Conservation (phyloP, 257 asterid species). For the Nicotiana undulata region DNA sequence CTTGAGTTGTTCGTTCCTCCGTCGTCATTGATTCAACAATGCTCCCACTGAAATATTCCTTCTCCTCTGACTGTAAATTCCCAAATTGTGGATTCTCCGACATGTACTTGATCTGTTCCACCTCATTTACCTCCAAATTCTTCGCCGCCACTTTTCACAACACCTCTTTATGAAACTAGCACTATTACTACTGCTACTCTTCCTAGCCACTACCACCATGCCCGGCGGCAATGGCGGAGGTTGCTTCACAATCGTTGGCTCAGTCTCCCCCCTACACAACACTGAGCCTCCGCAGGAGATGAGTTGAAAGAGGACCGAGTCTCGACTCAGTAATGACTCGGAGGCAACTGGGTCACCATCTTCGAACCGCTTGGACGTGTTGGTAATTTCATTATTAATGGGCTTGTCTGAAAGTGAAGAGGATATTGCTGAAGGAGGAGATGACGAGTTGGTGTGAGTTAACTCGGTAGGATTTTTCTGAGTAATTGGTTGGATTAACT, state of each 20-base stretch:
- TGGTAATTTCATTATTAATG: not conserved
- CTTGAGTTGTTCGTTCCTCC: conserved; percentile 23
- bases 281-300: conserved; percentile 75
- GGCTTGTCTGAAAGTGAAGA: conserved; percentile 53
- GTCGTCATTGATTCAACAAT: conserved; percentile 53
- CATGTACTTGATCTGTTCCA: conserved; percentile 57
- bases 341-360: conserved; percentile 40
- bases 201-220: conserved; percentile 27
- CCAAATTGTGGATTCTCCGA: conserved; percentile 91
- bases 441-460: conserved; percentile 18
- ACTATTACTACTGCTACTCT: conserved; percentile 37
- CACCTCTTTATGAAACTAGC: conserved; percentile 33
- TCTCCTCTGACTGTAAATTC: conserved; percentile 53
- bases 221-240: not conserved
- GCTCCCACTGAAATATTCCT: conserved; percentile 88
- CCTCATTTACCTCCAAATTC: conserved; percentile 22
- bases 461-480: conserved; percentile 25
- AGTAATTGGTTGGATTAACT: not conserved
- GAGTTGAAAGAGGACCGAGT: conserved; percentile 62
- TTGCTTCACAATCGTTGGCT: conserved; percentile 7
- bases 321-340: conserved; percentile 51
- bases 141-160: conserved; percentile 29
- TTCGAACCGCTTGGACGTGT: conserved; percentile 34
- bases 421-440: conserved; percentile 64
- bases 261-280: conserved; percentile 40